Evolutionary conservation across 345 rosid genomes (phyloP).

Genomic region (Eucalyptus lansdowneana): DNA sequence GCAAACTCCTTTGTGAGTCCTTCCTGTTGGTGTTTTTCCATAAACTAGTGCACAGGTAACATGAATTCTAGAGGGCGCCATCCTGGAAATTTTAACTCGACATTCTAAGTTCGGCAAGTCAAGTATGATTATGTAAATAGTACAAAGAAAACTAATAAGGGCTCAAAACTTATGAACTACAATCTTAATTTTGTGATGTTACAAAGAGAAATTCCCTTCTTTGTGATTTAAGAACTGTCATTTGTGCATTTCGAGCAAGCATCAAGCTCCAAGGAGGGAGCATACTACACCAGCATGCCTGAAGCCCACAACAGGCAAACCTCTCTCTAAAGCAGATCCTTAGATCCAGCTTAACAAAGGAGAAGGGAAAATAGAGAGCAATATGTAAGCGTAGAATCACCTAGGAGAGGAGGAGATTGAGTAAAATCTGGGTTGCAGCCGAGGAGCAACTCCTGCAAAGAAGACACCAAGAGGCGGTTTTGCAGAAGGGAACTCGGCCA

Average conservation of each 20-base stretch:
- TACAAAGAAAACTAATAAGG: not conserved
- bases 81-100: constrained; percentile 24
- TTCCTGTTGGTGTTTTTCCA: constrained; percentile 74
- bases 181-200: not conserved
- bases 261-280: not conserved
- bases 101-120: not conserved
- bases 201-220: not conserved
- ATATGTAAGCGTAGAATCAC: constrained; percentile 4
- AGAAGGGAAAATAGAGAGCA: not conserved
- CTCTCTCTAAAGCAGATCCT: not conserved
- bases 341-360: not conserved
- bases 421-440: constrained; percentile 83
- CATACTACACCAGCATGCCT: not conserved
- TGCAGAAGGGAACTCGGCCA: constrained; percentile 87
- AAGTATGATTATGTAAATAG: not conserved
- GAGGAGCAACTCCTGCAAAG: constrained; percentile 88
- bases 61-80: constrained; percentile 62
- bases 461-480: constrained; percentile 90
- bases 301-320: not conserved
- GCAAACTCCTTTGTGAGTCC: constrained; percentile 87
- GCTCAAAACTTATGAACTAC: not conserved
- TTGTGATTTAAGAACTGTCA: not conserved
- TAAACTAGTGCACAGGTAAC: constrained; percentile 89
- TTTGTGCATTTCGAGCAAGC: not conserved
- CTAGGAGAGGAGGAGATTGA: constrained; percentile 97